A percentile compares a stretch with the other conserved stretches of the same genome.
These are phyloP conservation scores for Suillus americanus DNA, from an alignment of 768 basidiomycete species.

Conservation along the genomic window DNA sequence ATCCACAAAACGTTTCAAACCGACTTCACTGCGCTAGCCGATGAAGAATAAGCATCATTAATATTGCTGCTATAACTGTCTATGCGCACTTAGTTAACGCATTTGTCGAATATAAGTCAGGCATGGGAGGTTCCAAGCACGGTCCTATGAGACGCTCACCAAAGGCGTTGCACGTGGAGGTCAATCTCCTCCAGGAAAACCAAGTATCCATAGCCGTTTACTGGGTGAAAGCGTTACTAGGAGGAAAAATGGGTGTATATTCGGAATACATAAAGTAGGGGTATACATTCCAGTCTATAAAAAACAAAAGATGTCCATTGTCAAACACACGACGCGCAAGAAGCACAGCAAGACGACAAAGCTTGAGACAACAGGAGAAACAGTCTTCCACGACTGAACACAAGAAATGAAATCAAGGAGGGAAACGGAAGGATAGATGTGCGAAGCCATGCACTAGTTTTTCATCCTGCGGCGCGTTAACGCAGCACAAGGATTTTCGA, in stretches of 20 bases:
- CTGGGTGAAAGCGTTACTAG: neutral
- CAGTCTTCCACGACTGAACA: conserved; percentile 3
- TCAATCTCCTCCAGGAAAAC: neutral
- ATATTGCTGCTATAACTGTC: too few relatives aligned
- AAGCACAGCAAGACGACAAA: neutral
- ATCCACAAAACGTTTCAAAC: too few relatives aligned
- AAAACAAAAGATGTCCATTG: neutral
- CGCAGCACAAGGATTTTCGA: neutral
- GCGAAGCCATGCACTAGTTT: neutral
- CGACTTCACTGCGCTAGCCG: too few relatives aligned
- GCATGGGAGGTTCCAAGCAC: neutral
- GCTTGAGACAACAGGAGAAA: conserved; percentile 1
- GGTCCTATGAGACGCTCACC: neutral
- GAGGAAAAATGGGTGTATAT: neutral
- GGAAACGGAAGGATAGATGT: neutral
- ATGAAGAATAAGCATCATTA: too few relatives aligned
- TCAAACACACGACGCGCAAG: neutral
- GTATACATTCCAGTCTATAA: neutral
- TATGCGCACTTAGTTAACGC: too few relatives aligned
- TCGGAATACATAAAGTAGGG: neutral
- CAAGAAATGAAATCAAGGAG: neutral
- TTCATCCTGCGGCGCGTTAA: conserved; percentile 4
- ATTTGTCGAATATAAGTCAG: neutral
- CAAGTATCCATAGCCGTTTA: neutral
- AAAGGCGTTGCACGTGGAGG: neutral